Evolutionary conservation across 345 rosid genomes (phyloP).

Genomic region (Corchorus olitorius): DNA sequence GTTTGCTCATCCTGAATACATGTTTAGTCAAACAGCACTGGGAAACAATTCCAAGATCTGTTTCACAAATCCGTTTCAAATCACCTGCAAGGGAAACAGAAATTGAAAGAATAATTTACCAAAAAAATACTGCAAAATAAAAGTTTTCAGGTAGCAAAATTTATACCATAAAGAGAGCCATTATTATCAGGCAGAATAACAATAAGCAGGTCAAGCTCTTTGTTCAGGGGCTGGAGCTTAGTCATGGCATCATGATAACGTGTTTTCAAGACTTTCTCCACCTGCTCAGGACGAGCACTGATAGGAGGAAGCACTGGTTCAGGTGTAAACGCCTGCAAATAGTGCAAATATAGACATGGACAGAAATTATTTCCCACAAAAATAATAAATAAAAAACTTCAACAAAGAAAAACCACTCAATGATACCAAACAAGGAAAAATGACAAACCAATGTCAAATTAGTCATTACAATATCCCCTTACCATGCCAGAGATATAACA

Average conservation of each 20-base stretch:
- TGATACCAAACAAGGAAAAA: slow-evolving; percentile 4
- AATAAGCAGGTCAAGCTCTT: slow-evolving; percentile 91
- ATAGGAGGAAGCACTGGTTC: slow-evolving; percentile 74
- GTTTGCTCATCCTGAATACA: slow-evolving; percentile 85
- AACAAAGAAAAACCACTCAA: neutral
- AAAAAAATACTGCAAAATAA: neutral
- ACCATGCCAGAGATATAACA: slow-evolving; percentile 95
- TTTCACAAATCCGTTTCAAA: slow-evolving; percentile 94
- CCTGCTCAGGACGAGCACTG: slow-evolving; percentile 88
- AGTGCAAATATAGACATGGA: slow-evolving; percentile 15
- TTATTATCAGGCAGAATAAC: slow-evolving; percentile 96
- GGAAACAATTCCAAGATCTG: slow-evolving; percentile 94
- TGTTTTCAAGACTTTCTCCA: slow-evolving; percentile 76
- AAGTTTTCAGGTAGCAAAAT: neutral
- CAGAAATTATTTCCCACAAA: neutral
- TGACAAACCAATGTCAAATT: neutral
- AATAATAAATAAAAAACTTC: too few relatives aligned
- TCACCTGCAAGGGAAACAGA: slow-evolving; percentile 63
- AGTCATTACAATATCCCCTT: slow-evolving; percentile 14
- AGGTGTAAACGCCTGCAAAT: slow-evolving; percentile 64
- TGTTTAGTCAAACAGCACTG: slow-evolving; percentile 96
- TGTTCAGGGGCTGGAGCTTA: slow-evolving; percentile 57
- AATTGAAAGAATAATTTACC: neutral
- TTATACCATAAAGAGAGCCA: slow-evolving; percentile 92
- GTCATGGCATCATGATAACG: slow-evolving; percentile 85